Percentiles rank a stretch among this genome's conserved stretches.
Conservation (phyloP, 225 moss, liverwort and hornwort species). For the Takakia lepidozioides region DNA sequence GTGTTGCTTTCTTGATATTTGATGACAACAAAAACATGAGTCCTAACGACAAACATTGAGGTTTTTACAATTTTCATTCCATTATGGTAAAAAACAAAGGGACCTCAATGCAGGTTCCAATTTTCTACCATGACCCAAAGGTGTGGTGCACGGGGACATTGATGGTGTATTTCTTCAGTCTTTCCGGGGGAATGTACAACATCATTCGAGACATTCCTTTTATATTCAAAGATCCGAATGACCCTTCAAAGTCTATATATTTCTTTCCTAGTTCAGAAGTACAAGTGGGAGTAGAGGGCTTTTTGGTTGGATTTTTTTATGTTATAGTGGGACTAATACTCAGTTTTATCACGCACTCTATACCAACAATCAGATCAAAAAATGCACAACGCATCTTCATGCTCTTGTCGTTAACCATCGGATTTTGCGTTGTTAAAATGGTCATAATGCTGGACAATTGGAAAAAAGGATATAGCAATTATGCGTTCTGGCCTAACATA, state of each 20-base stretch:
- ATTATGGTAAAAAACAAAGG: too few relatives aligned
- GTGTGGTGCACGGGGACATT: slow-evolving; percentile 69
- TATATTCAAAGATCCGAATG: slow-evolving; percentile 52
- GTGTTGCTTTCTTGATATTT: too few relatives aligned
- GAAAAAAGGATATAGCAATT: slow-evolving; percentile 74
- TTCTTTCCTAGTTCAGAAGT: slow-evolving; percentile 74
- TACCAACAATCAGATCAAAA: slow-evolving; percentile 37
- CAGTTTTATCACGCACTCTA: slow-evolving; percentile 50
- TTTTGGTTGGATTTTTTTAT: slow-evolving; percentile 68
- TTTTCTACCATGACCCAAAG: too few relatives aligned
- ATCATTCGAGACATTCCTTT: slow-evolving; percentile 78
- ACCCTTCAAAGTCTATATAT: slow-evolving; percentile 62
- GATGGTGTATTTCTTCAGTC: slow-evolving; percentile 77
- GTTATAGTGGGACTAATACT: slow-evolving; percentile 57
- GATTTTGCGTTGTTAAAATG: slow-evolving; percentile 58
- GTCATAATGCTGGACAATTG: slow-evolving; percentile 64
- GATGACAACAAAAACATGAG: too few relatives aligned
- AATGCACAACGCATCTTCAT: slow-evolving; percentile 43
- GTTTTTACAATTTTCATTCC: too few relatives aligned
- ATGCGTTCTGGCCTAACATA: slow-evolving; percentile 80
- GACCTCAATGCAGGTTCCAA: too few relatives aligned
- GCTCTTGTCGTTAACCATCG: slow-evolving; percentile 35
- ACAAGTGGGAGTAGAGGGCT: slow-evolving; percentile 85
- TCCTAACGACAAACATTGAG: too few relatives aligned
- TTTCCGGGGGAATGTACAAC: slow-evolving; percentile 92